Conservation (phyloP, 306 rosid species). For the Luffa aegyptiaca region DNA sequence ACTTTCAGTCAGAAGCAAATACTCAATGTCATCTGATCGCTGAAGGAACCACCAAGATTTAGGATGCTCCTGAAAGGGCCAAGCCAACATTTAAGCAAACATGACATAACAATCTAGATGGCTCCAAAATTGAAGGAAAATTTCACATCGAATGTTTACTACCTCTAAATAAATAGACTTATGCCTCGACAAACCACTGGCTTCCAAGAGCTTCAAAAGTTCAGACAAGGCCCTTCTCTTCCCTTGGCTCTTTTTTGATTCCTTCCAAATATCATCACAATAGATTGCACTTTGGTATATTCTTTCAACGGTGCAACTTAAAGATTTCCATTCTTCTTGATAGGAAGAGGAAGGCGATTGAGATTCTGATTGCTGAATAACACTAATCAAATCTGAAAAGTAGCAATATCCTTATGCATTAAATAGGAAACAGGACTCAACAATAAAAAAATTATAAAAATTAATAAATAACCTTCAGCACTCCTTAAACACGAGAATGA, state of each 20-base stretch:
- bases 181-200: slow-evolving; percentile 66
- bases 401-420: background rate
- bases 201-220: slow-evolving; percentile 62
- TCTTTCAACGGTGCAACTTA: slow-evolving; percentile 45
- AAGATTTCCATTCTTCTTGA: slow-evolving; percentile 48
- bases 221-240: slow-evolving; percentile 62
- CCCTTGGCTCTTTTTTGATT: slow-evolving; percentile 50
- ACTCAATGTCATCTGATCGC: slow-evolving; percentile 37
- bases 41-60: slow-evolving; percentile 88
- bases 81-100: background rate
- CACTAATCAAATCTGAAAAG: slow-evolving; percentile 29
- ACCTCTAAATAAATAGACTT: slow-evolving; percentile 44
- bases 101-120: background rate
- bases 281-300: slow-evolving; percentile 36
- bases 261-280: slow-evolving; percentile 62
- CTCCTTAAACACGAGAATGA: slow-evolving; percentile 12
- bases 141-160: background rate
- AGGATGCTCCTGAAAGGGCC: slow-evolving; percentile 35
- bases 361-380: slow-evolving; percentile 25
- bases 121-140: background rate
- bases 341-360: slow-evolving; percentile 14
- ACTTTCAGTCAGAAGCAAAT: slow-evolving; percentile 36
- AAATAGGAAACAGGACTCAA: background rate
- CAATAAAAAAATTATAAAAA: background rate
- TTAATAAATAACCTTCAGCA: slow-evolving; percentile 21